Evolutionary conservation across 371 early-diverging fungal species (phyloP).

Genomic region (Zychaea mexicana): DNA sequence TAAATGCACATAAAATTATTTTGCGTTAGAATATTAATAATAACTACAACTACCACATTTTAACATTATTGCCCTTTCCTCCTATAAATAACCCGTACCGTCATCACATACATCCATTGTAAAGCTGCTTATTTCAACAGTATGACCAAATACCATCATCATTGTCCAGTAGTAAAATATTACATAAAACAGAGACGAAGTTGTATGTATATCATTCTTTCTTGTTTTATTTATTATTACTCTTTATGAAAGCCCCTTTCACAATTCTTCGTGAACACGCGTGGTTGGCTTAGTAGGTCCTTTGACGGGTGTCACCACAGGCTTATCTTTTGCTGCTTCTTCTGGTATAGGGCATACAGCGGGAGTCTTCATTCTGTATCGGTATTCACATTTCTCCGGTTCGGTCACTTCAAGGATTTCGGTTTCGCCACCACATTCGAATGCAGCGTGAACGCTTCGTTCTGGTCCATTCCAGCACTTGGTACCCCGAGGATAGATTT

Average conservation of each 20-base stretch:
- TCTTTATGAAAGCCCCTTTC: neutral
- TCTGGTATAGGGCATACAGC: conserved; percentile 66
- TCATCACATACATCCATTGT: too few species aligned
- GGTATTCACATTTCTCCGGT: conserved; percentile 94
- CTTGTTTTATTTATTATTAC: neutral
- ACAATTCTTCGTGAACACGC: conserved; percentile 11
- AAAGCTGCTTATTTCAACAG: too few species aligned
- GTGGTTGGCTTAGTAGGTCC: neutral
- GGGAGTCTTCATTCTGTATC: conserved; percentile 69
- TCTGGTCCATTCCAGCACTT: conserved; percentile 95
- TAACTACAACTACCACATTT: neutral
- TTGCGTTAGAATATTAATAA: neutral
- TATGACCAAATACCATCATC: too few species aligned
- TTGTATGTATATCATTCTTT: neutral
- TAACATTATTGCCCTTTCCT: too few species aligned
- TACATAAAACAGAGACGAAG: neutral
- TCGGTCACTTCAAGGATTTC: conserved; percentile 76
- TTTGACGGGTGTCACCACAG: neutral
- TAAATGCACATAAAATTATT: neutral
- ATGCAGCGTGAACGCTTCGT: conserved; percentile 55
- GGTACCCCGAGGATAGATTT: conserved; percentile 71
- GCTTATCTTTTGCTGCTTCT: conserved; percentile 3
- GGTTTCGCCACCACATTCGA: conserved; percentile 72
- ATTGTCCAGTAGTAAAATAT: too few species aligned
- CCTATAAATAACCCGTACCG: too few species aligned